Evolutionary conservation across 441 rosid genomes (phyloP).

Genomic region (Macaranga tanarius): DNA sequence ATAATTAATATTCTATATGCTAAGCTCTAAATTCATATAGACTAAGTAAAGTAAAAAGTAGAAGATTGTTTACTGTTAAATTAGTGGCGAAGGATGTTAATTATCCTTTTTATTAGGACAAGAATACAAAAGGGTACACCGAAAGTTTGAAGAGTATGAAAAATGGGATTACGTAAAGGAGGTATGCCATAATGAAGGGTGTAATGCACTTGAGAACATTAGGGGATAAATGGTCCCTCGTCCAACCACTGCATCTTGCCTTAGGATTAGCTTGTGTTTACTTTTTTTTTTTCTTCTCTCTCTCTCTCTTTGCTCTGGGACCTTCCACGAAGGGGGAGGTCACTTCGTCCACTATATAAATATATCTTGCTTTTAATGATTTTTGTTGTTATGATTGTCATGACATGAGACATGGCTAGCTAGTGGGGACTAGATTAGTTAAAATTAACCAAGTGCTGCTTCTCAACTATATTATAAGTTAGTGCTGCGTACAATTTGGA

Average conservation of each 20-base stretch:
- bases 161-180: constrained; percentile 11
- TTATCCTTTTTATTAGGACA: background rate
- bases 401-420: background rate
- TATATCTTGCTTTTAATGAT: background rate
- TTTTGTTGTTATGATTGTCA: constrained; percentile 3
- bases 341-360: background rate
- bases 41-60: background rate
- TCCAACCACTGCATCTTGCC: constrained; percentile 35
- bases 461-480: background rate
- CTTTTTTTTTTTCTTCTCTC: constrained; percentile 24
- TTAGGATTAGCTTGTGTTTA: constrained; percentile 32
- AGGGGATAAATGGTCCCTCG: constrained; percentile 27
- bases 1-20: background rate
- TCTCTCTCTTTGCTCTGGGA: constrained; percentile 18
- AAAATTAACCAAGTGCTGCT: background rate
- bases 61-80: background rate
- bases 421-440: background rate
- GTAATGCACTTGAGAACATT: constrained; percentile 43
- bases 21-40: background rate
- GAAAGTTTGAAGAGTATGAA: constrained; percentile 21
- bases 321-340: constrained; percentile 28
- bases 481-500: background rate
- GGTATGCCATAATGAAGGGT: constrained; percentile 31
- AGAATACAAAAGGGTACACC: constrained; percentile 12
- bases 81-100: background rate